phyloP scores from a whole-genome alignment of 148 eudicot genomes.

The Camellia granthamiana region DNA sequence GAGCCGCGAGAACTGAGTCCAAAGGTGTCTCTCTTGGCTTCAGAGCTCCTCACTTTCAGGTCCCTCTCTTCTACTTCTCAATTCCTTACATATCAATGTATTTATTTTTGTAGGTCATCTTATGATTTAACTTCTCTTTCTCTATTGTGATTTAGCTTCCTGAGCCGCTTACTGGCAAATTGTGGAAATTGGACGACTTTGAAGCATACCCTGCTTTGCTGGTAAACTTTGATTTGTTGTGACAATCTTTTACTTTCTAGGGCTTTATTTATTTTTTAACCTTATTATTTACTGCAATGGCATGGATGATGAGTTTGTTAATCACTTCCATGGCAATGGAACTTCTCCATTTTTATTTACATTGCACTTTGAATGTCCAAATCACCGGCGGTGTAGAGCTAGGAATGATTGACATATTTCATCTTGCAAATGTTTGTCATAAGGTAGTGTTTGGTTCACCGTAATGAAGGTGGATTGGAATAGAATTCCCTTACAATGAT shows the following conservation, averaged over 20 bases:
- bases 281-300: not conserved
- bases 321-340: not conserved
- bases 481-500: too few relatives aligned
- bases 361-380: not conserved
- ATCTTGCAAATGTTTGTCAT: not conserved
- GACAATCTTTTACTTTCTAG: not conserved
- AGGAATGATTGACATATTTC: not conserved
- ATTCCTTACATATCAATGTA: not conserved
- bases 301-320: not conserved
- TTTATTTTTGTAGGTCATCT: not conserved
- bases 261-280: not conserved
- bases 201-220: constrained; percentile 78
- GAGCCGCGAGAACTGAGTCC: constrained; percentile 78
- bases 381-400: not conserved
- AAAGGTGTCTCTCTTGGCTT: constrained; percentile 55
- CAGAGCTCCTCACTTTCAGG: constrained; percentile 72
- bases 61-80: not conserved
- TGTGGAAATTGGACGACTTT: constrained; percentile 77
- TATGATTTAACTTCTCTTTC: not conserved
- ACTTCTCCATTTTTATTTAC: not conserved
- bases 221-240: constrained; percentile 29
- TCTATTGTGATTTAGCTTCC: constrained; percentile 36
- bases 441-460: too few relatives aligned
- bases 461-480: too few relatives aligned
- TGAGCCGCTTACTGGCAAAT: constrained; percentile 88